These are phyloP conservation scores for Breynia disticha DNA, from an alignment of 441 rosid species.

Conservation along the genomic window DNA sequence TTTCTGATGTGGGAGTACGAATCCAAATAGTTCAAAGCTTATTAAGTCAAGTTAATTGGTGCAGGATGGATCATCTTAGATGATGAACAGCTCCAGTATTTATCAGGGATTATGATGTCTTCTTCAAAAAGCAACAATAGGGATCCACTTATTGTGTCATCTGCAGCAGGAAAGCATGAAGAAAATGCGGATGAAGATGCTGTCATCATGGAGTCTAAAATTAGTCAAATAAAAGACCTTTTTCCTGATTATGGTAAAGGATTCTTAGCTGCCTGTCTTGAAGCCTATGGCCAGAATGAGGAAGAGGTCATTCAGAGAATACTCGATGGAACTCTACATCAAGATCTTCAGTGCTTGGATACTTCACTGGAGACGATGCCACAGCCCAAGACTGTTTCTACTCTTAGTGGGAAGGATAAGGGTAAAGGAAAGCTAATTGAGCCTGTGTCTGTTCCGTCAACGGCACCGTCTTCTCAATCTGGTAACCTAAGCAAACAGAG, in stretches of 20 bases:
- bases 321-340: conserved; percentile 84
- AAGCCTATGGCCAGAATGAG: conserved; percentile 79
- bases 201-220: conserved; percentile 68
- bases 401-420: conserved; percentile 50
- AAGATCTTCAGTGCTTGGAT: conserved; percentile 59
- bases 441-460: conserved; percentile 14
- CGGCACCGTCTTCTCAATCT: conserved; percentile 14
- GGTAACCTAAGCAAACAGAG: conserved; percentile 20
- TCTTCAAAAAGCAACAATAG: conserved; percentile 21
- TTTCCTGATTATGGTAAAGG: conserved; percentile 89
- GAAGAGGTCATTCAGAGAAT: conserved; percentile 96
- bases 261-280: conserved; percentile 79
- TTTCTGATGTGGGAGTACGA: no score
- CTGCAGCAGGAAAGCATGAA: conserved; percentile 21
- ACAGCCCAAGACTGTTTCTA: conserved; percentile 36
- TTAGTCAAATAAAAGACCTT: conserved; percentile 86
- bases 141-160: conserved; percentile 26
- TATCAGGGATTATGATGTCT: conserved; percentile 54
- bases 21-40: neutral
- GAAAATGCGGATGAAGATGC: conserved; percentile 57
- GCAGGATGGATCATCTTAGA: conserved; percentile 88
- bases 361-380: conserved; percentile 60
- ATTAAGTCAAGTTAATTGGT: conserved; percentile 3
- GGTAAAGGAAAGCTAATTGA: conserved; percentile 81
- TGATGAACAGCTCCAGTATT: conserved; percentile 67